A percentile compares a stretch with the other conserved stretches of the same genome.
Conservation (phyloP, 108 stramenopile genomes). For the Cyclotella kingstonii region DNA sequence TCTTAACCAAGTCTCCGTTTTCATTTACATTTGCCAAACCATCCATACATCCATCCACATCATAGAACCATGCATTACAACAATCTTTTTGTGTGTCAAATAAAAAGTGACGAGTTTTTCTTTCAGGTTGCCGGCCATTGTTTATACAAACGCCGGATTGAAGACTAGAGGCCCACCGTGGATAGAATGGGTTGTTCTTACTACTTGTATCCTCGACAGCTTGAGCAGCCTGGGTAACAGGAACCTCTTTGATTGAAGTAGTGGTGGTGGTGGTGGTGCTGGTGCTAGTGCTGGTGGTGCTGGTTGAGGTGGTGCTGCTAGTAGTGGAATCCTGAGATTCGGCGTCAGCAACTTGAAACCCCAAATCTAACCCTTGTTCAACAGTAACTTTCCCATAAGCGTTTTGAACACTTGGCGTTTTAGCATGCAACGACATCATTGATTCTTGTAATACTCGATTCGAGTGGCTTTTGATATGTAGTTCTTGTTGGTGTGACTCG, state of each 20-base stretch:
- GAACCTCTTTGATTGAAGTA: background rate
- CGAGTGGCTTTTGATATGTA: background rate
- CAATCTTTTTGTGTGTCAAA: constrained; percentile 5
- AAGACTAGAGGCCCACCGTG: background rate
- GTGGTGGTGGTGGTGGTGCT: background rate
- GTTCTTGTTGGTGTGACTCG: background rate
- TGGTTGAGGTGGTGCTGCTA: background rate
- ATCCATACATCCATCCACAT: constrained; percentile 6
- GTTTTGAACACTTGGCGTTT: background rate
- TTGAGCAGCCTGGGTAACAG: no score
- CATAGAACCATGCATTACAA: constrained; percentile 20
- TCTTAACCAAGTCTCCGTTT: background rate
- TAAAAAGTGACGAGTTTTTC: constrained; percentile 7
- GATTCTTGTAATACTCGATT: background rate
- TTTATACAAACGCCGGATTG: constrained; percentile 4
- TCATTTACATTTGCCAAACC: constrained; percentile 1
- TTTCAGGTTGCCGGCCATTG: constrained; percentile 6
- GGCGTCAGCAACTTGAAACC: background rate
- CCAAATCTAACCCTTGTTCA: constrained; percentile 3
- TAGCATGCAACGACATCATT: background rate
- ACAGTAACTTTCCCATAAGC: background rate
- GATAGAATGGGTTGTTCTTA: no score
- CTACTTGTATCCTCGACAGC: no score
- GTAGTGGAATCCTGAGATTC: background rate
- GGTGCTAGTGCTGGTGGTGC: background rate